Percentiles rank a stretch among this genome's conserved stretches.
Evolutionary conservation across 441 rosid species (phyloP).

Genomic region (Adansonia gregorii): DNA sequence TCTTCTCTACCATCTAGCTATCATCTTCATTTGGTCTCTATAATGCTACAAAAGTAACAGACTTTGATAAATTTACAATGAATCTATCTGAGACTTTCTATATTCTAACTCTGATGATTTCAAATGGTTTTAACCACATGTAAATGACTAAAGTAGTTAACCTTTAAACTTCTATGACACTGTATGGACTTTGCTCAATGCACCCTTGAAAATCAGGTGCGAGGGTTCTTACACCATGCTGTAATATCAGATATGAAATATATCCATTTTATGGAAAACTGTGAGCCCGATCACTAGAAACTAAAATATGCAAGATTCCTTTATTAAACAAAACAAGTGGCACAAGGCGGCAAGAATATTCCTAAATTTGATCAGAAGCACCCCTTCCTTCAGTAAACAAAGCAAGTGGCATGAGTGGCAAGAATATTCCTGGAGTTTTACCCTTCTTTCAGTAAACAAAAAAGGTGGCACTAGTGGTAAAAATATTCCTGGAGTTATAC

Average conservation of each 20-base stretch:
- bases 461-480: too few species aligned
- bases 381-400: too few species aligned
- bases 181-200: too few species aligned
- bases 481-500: too few species aligned
- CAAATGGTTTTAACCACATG: neutral
- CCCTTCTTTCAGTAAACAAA: too few species aligned
- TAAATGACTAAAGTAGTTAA: neutral
- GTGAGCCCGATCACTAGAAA: neutral
- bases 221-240: neutral
- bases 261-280: neutral
- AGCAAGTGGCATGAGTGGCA: too few species aligned
- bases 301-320: neutral
- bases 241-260: neutral
- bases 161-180: too few species aligned
- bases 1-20: neutral
- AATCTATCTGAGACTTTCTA: neutral
- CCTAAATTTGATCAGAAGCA: too few species aligned
- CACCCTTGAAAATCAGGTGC: neutral
- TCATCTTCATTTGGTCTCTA: neutral
- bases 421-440: too few species aligned
- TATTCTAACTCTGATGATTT: neutral
- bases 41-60: neutral
- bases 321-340: neutral
- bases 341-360: too few species aligned
- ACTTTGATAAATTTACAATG: neutral